These are phyloP conservation scores for Kwoniella shivajii DNA, from an alignment of 1,284 basidiomycete genomes.

Conservation along the genomic window DNA sequence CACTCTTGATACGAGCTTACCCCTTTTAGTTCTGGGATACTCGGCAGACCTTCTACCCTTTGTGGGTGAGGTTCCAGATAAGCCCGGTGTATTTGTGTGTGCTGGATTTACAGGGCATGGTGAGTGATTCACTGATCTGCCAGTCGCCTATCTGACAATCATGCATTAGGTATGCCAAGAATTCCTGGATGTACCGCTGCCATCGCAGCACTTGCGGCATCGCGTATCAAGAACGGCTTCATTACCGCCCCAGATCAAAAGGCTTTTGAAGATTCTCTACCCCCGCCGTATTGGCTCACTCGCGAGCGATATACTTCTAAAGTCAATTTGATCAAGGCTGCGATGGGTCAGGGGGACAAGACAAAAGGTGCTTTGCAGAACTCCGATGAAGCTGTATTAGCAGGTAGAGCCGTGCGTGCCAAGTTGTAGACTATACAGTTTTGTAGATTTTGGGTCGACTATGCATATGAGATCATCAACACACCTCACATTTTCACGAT, in stretches of 20 bases:
- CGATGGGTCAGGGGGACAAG: constrained; percentile 25
- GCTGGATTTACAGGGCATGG: constrained; percentile 43
- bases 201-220: constrained; percentile 17
- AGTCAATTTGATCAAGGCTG: constrained; percentile 26
- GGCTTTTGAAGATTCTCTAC: constrained; percentile 20
- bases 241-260: constrained; percentile 14
- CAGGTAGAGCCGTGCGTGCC: constrained; percentile 6
- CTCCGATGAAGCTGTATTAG: constrained; percentile 23
- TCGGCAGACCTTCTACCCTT: constrained; percentile 34
- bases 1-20: not conserved
- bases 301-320: constrained; percentile 24
- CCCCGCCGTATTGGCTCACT: constrained; percentile 30
- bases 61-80: constrained; percentile 28
- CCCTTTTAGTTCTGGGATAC: constrained; percentile 32
- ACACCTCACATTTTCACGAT: too few relatives aligned
- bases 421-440: not conserved
- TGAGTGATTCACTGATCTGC: constrained; percentile 9
- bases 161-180: constrained; percentile 32
- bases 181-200: constrained; percentile 33
- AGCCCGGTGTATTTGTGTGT: constrained; percentile 30
- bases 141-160: not conserved
- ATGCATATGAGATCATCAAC: not conserved
- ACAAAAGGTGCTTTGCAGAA: constrained; percentile 6
- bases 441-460: not conserved
- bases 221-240: constrained; percentile 8